Conservation (phyloP, 768 basidiomycete genomes). For the Rhodotorula paludigena region DNA sequence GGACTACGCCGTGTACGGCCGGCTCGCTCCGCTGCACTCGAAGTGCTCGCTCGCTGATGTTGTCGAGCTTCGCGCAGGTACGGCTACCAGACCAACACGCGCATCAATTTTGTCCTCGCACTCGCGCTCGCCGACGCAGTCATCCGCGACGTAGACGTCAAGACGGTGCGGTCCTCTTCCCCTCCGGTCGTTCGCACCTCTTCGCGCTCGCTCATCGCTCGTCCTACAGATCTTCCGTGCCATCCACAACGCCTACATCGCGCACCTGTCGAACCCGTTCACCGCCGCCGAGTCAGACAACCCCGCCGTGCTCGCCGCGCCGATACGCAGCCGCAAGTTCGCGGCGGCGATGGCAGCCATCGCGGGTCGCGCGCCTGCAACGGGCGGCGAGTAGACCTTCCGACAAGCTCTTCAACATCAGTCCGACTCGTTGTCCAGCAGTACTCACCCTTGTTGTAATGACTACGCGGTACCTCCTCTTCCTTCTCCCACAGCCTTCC, state of each 20-base stretch:
- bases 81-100: slow-evolving; percentile 81
- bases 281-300: slow-evolving; percentile 50
- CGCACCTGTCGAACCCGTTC: slow-evolving; percentile 79
- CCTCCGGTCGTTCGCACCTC: not conserved
- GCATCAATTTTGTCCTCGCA: slow-evolving; percentile 78
- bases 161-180: slow-evolving; percentile 55
- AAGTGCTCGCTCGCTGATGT: too few species aligned
- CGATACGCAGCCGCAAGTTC: slow-evolving; percentile 61
- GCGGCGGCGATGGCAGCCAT: slow-evolving; percentile 70
- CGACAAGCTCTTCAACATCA: too few species aligned
- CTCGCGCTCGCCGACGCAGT: slow-evolving; percentile 74
- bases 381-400: slow-evolving; percentile 44
- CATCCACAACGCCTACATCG: slow-evolving; percentile 79
- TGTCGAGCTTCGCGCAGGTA: too few species aligned
- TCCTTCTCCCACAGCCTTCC: not conserved
- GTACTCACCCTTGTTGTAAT: too few species aligned
- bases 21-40: not conserved
- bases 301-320: slow-evolving; percentile 55
- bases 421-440: too few species aligned
- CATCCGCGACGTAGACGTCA: slow-evolving; percentile 72
- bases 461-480: too few species aligned
- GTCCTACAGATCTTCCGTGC: slow-evolving; percentile 73
- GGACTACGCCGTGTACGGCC: slow-evolving; percentile 66
- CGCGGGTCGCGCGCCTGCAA: slow-evolving; percentile 34
- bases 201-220: not conserved